Evolutionary conservation across 345 rosid species (phyloP).

Genomic region (Turritis glabra): DNA sequence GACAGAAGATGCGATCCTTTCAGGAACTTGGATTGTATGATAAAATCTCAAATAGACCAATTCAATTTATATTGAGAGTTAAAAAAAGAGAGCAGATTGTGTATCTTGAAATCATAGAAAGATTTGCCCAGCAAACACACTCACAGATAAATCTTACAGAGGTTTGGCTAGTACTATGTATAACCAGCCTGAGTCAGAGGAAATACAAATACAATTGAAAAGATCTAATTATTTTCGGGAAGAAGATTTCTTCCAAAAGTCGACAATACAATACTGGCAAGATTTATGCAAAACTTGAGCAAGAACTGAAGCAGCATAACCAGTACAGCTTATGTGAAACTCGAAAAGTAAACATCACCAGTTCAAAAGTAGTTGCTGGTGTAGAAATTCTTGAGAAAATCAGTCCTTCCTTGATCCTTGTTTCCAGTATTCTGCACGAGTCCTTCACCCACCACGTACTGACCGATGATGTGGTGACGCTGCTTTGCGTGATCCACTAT

Average conservation of each 20-base stretch:
- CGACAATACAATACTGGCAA: conserved; percentile 22
- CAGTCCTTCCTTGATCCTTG: conserved; percentile 74
- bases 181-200: conserved; percentile 23
- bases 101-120: conserved; percentile 15
- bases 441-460: conserved; percentile 77
- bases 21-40: conserved; percentile 23
- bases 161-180: conserved; percentile 25
- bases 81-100: neutral
- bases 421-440: conserved; percentile 64
- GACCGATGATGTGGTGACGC: conserved; percentile 95
- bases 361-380: conserved; percentile 79
- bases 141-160: conserved; percentile 6
- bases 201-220: conserved; percentile 20
- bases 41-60: conserved; percentile 1
- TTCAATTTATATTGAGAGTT: conserved; percentile 26
- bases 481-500: conserved; percentile 92
- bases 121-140: conserved; percentile 8
- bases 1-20: conserved; percentile 28
- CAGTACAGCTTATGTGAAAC: conserved; percentile 26
- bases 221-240: conserved; percentile 28
- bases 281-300: conserved; percentile 21
- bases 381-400: conserved; percentile 85
- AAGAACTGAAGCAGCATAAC: conserved; percentile 23
- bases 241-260: conserved; percentile 33
- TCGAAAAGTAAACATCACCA: conserved; percentile 23